Percentiles rank a stretch among this genome's conserved stretches.
Conservation (phyloP, 441 rosid species). For the Bruguiera hainesii region DNA sequence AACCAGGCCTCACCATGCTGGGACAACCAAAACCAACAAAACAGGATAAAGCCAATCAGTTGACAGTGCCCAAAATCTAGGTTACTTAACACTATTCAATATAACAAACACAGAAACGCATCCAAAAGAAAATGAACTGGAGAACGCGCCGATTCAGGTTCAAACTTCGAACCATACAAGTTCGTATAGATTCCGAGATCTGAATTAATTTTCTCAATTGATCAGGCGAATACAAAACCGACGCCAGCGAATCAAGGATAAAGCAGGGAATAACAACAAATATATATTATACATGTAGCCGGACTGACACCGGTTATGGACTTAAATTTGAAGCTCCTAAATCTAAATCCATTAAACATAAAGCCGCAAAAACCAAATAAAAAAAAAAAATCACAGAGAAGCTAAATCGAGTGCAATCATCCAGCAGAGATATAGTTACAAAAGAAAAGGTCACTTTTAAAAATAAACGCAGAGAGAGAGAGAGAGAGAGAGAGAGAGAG, state of each 20-base stretch:
- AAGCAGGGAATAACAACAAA: no score
- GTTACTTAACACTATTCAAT: background rate
- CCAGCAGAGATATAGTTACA: background rate
- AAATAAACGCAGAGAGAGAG: background rate
- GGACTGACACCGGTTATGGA: no score
- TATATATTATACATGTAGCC: no score
- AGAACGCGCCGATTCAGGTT: background rate
- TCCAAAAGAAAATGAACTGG: no score
- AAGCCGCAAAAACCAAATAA: no score
- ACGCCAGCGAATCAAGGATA: no score
- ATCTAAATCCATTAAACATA: no score
- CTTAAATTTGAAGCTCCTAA: no score
- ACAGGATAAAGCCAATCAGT: background rate
- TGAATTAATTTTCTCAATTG: background rate
- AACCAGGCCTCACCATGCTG: slow-evolving; percentile 19
- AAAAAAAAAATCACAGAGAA: no score
- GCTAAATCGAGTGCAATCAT: background rate
- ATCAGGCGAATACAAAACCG: no score
- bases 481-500: background rate
- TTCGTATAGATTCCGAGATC: background rate
- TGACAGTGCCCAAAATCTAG: background rate
- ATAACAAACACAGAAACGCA: background rate
- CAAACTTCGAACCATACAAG: background rate
- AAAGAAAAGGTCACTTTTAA: background rate
- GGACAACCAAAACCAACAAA: background rate